Conservation (phyloP, 805 yeast genomes). For the Saccharomyces eubayanus region DNA sequence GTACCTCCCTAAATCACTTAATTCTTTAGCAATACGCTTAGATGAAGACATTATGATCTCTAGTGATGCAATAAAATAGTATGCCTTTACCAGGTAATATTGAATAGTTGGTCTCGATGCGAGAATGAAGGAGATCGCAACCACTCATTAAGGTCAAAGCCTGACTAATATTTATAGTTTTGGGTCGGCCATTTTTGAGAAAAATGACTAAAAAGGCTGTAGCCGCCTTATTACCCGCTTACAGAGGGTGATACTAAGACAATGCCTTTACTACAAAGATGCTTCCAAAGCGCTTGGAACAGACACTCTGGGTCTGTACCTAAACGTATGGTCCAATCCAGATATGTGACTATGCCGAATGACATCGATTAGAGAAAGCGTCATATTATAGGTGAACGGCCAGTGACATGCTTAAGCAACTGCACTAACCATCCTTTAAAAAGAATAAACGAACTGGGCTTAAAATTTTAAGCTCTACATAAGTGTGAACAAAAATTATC, state of each 20-base stretch:
- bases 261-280: background rate
- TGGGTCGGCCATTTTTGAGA: background rate
- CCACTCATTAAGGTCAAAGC: background rate
- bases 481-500: too few relatives aligned
- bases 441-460: too few relatives aligned
- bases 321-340: background rate
- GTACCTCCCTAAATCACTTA: slow-evolving; percentile 6
- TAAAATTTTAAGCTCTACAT: too few relatives aligned
- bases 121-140: background rate
- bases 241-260: background rate
- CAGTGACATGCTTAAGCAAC: too few relatives aligned
- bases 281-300: background rate
- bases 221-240: background rate
- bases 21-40: slow-evolving; percentile 10
- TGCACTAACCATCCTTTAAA: too few relatives aligned
- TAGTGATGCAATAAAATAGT: background rate
- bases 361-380: too few relatives aligned
- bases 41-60: slow-evolving; percentile 1
- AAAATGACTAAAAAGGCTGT: background rate
- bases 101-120: background rate
- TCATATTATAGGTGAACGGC: too few relatives aligned
- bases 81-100: background rate
- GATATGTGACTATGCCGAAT: background rate
- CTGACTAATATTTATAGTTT: background rate
- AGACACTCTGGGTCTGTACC: background rate